Evolutionary conservation across 805 yeast genomes (phyloP), one percentile per base, ranked within the genome.

Genomic region (Teunomyces barrocoloradensis): DNA sequence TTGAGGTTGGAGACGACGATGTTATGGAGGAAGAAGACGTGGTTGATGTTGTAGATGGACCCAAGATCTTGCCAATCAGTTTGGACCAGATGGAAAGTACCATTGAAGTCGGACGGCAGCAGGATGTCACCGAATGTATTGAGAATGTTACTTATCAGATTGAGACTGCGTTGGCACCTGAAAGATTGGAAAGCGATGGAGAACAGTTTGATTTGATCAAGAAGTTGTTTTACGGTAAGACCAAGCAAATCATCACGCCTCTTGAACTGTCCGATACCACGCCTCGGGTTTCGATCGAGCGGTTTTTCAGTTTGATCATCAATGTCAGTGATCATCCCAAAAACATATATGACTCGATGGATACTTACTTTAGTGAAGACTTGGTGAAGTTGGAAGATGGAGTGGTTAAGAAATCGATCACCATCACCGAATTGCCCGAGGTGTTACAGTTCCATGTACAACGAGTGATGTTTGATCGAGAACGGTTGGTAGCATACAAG

Each of bases 71-170:
- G 36, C 65, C 61, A 33, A 79, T 79, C 11, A 71, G 77, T 49
- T 68, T 81, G 3, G 87, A 83, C 51, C 89, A 85, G 58, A 77
- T 86, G 66, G 90, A 82, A 48, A 79, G 84, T 56, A 84, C 94
- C 0, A 73, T 85, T 45, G 91, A 88, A 59, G 74, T 84, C 59
- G 96, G 97, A 2, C 75, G 96, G 53, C 99, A 94, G 63, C 99
- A 94, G 64, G 99, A 94, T 71, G 98, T 94, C 15, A 90, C 97
- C 0, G 99, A 94, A 63, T 92, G 98, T 65, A 90, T 92, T 59
- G 96, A 91, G 46, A 94, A 94, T 63, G 97, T 94, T 6, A 74
- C 91, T 11, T 87, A 85, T 53, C 98, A 92, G 63, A 71, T 94
- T 32, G 97, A 92, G 61, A 88, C 96, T 21, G 95, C 96, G 0